phyloP scores from a whole-genome alignment of 129 eudicot species.

The Solidago caesia region DNA sequence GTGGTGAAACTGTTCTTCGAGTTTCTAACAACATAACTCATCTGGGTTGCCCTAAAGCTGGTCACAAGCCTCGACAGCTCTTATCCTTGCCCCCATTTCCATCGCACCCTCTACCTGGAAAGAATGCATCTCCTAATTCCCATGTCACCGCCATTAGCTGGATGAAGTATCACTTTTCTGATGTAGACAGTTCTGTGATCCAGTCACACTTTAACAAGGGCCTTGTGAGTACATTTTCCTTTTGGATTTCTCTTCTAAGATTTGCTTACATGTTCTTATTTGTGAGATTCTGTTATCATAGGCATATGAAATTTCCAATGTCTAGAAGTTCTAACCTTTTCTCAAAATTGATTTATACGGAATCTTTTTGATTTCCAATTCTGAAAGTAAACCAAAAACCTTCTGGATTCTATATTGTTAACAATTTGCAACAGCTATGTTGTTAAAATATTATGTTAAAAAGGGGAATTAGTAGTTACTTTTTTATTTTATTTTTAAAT shows the following conservation, averaged over 20 bases:
- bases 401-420: no score
- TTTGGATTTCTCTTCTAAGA: neutral
- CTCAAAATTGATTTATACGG: no score
- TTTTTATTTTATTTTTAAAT: no score
- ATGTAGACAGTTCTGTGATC: constrained; percentile 47
- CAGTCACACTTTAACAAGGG: constrained; percentile 75
- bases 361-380: no score
- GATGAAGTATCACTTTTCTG: constrained; percentile 83
- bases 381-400: no score
- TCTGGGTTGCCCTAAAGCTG: constrained; percentile 60
- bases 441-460: no score
- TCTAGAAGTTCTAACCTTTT: no score
- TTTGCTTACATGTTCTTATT: no score
- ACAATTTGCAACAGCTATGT: no score
- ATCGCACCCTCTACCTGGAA: constrained; percentile 60
- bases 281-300: no score
- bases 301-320: no score
- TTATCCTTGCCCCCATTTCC: constrained; percentile 86
- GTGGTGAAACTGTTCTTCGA: constrained; percentile 42
- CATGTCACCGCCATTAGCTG: constrained; percentile 79
- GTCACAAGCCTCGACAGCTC: constrained; percentile 74
- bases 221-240: constrained; percentile 49
- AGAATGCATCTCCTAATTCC: constrained; percentile 32
- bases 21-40: constrained; percentile 66
- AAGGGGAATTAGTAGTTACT: no score